Evolutionary conservation across 139 green algal species (phyloP).

Genomic region (Chlamydomonas incerta): DNA sequence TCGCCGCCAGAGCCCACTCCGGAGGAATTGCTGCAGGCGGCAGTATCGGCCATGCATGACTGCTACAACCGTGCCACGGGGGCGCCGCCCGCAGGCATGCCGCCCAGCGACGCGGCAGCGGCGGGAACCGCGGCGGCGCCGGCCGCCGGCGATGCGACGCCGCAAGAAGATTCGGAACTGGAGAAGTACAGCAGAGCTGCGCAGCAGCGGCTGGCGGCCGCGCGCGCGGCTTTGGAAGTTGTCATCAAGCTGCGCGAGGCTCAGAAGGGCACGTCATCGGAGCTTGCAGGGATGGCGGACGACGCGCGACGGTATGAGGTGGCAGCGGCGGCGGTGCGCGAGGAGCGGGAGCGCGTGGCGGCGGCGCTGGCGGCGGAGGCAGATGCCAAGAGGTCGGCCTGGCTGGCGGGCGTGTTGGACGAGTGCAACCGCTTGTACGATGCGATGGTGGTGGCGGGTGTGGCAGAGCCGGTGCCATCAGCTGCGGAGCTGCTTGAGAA

Average conservation of each 20-base stretch:
- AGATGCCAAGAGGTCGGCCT: no score
- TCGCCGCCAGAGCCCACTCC: no score
- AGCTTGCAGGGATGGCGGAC: neutral
- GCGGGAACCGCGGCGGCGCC: neutral
- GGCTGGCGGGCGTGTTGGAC: neutral
- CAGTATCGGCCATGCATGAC: neutral
- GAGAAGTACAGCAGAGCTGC: neutral
- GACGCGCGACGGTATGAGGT: neutral
- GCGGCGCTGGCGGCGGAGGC: neutral
- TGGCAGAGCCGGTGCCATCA: neutral
- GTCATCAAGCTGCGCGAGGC: neutral
- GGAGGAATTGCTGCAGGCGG: neutral
- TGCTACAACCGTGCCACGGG: neutral
- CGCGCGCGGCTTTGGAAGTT: neutral
- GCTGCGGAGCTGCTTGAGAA: neutral
- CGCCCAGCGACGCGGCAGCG: neutral
- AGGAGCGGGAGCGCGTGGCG: slow-evolving; percentile 17
- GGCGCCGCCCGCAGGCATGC: neutral
- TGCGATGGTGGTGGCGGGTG: neutral
- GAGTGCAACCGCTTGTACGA: neutral
- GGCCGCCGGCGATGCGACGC: neutral
- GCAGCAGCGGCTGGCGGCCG: slow-evolving; percentile 2
- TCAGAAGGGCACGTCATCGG: neutral
- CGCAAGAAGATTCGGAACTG: neutral
- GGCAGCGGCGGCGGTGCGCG: neutral